Evolutionary conservation across 768 basidiomycete species (phyloP), one percentile per base, ranked within the genome.

Genomic region (Mycena metata): DNA sequence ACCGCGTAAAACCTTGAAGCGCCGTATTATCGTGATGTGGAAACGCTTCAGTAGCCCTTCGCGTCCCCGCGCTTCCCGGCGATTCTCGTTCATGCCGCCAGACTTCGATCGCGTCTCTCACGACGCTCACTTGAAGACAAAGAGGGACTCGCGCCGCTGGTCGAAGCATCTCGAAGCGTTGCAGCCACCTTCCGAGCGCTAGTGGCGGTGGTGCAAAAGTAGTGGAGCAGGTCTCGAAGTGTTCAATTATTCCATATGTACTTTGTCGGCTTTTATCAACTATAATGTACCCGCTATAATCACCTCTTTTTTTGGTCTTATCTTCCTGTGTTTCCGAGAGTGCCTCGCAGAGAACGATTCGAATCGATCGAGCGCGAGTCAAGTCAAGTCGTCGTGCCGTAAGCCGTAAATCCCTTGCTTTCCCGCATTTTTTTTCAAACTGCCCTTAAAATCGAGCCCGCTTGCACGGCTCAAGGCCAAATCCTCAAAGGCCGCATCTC

Each of bases 81-180:
- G 77, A 16, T 79, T 79, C 45, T 82, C 82, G 4, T 80, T 76
- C 72, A 76, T 82, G 51, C 78, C 79, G 0, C 72, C 74, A 7
- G 81, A 79, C 35, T 83, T 82, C 60, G 72, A 72, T 33, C 58
- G 71, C n/a, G 72, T 77, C 17, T 64, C 72, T 6, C 70, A 42
- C 26, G 66, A 60, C 41, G 43, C 15, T 54, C 42, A 23, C 30
- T 21, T 16, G 16, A 69, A 58, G 24, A 60, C 60, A 2, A 66
- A 49, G 55, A 33, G 67, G n/a, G 67, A 64, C 39, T 64, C 61
- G 35, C 62, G 67, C 19, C 49, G 67, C 13, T n/a, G 23, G 45
- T 55, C 67, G 17, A 64, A 64, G 60, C 46, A 54, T 49, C 26
- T 51, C 42, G 61, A 59, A 13, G 47, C 60, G 8, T 7, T 50